Evolutionary conservation across 257 asterid genomes (phyloP).

Genomic region (Gynochthodes officinalis): DNA sequence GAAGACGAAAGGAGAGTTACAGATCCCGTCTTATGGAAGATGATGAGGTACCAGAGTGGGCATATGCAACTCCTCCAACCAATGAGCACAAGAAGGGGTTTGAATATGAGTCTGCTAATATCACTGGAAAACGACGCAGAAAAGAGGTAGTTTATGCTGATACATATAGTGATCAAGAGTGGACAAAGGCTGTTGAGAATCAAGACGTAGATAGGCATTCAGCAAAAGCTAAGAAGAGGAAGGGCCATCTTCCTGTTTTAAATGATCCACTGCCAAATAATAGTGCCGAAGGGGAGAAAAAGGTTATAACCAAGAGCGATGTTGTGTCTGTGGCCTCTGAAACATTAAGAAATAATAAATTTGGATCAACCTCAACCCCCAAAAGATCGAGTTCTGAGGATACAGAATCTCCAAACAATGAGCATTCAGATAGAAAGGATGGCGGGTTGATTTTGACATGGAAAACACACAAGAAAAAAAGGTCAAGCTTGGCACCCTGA

Average conservation of each 20-base stretch:
- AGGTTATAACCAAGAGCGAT: conserved; percentile 37
- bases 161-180: conserved; percentile 57
- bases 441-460: conserved; percentile 55
- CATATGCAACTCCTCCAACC: conserved; percentile 48
- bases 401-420: conserved; percentile 39
- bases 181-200: conserved; percentile 70
- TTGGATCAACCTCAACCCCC: conserved; percentile 36
- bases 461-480: conserved; percentile 70
- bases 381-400: conserved; percentile 48
- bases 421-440: conserved; percentile 31
- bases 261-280: conserved; percentile 32
- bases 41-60: conserved; percentile 99
- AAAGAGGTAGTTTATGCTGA: conserved; percentile 81
- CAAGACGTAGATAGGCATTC: conserved; percentile 46
- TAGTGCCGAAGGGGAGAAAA: conserved; percentile 34
- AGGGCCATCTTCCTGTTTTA: conserved; percentile 31
- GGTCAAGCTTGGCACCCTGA: conserved; percentile 64
- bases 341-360: conserved; percentile 45
- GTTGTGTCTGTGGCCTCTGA: conserved; percentile 43
- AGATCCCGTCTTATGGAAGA: conserved; percentile 93
- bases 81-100: conserved; percentile 57
- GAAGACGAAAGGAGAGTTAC: conserved; percentile 80
- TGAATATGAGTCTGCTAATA: conserved; percentile 39
- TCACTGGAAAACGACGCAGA: conserved; percentile 80
- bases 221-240: conserved; percentile 39